Base-by-base conservation (phyloP, 148 eudicot species). In the Silene latifolia region DNA sequence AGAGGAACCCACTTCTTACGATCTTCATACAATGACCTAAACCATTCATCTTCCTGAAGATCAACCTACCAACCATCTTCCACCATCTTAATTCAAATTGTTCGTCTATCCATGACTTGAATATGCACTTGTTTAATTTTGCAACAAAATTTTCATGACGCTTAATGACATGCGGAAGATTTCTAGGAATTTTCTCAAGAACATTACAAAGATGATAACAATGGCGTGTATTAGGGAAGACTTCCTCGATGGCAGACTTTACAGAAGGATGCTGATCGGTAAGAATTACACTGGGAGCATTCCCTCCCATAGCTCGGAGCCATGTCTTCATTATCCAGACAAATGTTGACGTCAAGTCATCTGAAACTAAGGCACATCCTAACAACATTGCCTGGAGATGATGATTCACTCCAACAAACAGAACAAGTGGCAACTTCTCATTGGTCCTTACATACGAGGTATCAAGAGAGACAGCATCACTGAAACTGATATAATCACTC, bases 291-390 rank as follows among this genome's bases (percentile, higher is more conserved):
- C 71, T 35, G 13, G 89, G 89, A 53, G 81, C 78, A 9, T 59
- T 80, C 66, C 87, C 84, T 71, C 84, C 79, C 87, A 86, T 84
- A 71, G 89, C 87, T 80, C 85, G 82, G 58, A 84, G 82, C 89
- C 89, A 86, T 71, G 89, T 80, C 77, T 82, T 80, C 83, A 86
- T 68, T 74, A 86, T 53, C 89, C 89, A 86, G 80, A 82, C 71
- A 81, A 84, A 79, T 48, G 85, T 74, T 25, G 87, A 72, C 11
- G 79, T 75, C 66, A 74, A 69, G 71, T 82, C 85, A 60, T 86
- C 87, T 70, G 89, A 85, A 79, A 86, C 75, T 72, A 86, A 67
- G 72, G 89, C 89, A 81, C 85, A 86, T 13, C 89, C 89, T 65
- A 86, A 85, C 72, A 84, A 79, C 82, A 84, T 77, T 13, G 83